Base-by-base conservation (phyloP, 208 protist genomes). In the Leishmania amazonensis region DNA sequence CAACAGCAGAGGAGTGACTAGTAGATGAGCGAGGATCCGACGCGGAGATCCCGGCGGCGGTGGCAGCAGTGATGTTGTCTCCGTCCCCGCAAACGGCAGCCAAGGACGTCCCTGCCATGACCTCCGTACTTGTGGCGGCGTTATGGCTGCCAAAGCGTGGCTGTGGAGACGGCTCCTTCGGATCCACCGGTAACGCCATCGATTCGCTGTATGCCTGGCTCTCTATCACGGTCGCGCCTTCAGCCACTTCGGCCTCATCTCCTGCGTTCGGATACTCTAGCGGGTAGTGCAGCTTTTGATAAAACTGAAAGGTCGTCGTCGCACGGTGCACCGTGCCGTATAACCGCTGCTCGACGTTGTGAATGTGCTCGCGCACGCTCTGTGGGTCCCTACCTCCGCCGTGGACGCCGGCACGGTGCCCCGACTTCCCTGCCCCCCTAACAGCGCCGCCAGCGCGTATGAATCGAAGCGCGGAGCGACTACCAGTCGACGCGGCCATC, bases 271-370 rank as follows among this genome's bases (percentile, higher is more conserved):
- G 70, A 42, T 87, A 38, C 42, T 94, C 89, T 31, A 95, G 83
- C 3, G 94, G 94, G 83, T 97, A 95, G 81, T 87, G 83, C 31
- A 97, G 79, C 58, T 83, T 87, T 75, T 96, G 94, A 54, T 87
- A 91, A 74, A 93, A 91, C 53, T 82, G 85, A 82, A 95, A 97
- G 1, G 71, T 80, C 6, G 85, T 88, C 64, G 86, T 88, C 35
- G 82, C 81, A 54, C 82, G 65, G 11, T 76, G 76, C 19, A 95
- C 81, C 2, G 91, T 94, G 73, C 90, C 85, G 84, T 94, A 92
- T 1, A 96, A 76, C 4, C 81, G 79, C 68, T 83, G 75, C 71
- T 93, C 87, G 21, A 85, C 81, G 28, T 57, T 83, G 31, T 79
- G 80, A 28, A 91, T 85, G 75, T 85, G 80, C 68, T 89, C 77